These are phyloP conservation scores for Alternaria rosae DNA, from an alignment of 2,329 filamentous ascomycete genomes.

Conservation along the genomic window DNA sequence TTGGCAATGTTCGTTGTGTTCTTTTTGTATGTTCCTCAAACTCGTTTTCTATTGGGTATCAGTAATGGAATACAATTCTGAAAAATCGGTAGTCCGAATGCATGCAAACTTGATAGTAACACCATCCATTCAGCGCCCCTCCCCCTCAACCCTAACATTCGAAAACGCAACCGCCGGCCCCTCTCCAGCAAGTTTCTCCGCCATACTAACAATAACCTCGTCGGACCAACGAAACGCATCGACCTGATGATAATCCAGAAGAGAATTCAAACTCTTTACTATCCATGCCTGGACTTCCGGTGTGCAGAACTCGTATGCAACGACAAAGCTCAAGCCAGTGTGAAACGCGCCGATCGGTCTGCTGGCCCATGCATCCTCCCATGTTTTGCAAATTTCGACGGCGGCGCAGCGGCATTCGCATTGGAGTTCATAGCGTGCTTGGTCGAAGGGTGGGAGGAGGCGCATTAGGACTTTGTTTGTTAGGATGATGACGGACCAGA, in stretches of 20 bases:
- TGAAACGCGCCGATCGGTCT: slow-evolving; percentile 45
- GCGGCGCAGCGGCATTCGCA: slow-evolving; percentile 37
- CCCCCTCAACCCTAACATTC: slow-evolving; percentile 20
- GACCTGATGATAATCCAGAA: slow-evolving; percentile 37
- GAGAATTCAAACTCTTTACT: slow-evolving; percentile 33
- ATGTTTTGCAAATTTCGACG: slow-evolving; percentile 45
- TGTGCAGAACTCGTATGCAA: slow-evolving; percentile 42
- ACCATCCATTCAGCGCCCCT: slow-evolving; percentile 13
- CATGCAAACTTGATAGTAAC: background rate
- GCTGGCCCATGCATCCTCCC: slow-evolving; percentile 45
- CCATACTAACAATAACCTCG: slow-evolving; percentile 35
- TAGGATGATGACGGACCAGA: slow-evolving; percentile 43
- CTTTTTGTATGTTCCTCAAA: too few relatives aligned
- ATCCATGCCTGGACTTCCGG: slow-evolving; percentile 38
- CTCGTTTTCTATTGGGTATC: background rate
- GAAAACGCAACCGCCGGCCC: slow-evolving; percentile 31
- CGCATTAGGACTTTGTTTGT: slow-evolving; percentile 41
- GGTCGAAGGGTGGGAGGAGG: slow-evolving; percentile 34
- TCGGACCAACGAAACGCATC: slow-evolving; percentile 41
- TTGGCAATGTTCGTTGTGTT: too few relatives aligned
- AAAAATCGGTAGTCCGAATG: background rate
- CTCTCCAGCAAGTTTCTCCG: slow-evolving; percentile 37
- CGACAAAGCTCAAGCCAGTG: slow-evolving; percentile 41
- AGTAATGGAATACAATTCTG: background rate
- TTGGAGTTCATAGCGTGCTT: slow-evolving; percentile 29